These are phyloP conservation scores for Curvularia sp. DNA, from an alignment of 2,329 filamentous ascomycete species.

Conservation along the genomic window DNA sequence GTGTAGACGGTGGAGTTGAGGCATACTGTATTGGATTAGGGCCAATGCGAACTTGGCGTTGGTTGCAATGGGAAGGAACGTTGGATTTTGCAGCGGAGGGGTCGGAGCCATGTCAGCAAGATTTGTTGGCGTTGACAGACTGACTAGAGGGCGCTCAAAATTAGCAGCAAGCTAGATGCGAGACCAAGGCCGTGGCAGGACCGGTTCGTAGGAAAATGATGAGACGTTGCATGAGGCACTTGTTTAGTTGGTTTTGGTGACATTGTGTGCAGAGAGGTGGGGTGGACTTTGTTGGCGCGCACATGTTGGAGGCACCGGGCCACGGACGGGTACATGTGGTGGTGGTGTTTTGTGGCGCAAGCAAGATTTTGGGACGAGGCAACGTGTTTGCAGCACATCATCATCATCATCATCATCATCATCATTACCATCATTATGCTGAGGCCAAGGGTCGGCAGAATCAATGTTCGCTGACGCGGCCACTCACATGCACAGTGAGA, in stretches of 20 bases:
- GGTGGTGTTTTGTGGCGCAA: constrained; percentile 1
- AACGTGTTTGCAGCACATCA: background rate
- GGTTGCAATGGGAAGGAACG: background rate
- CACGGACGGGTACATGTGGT: background rate
- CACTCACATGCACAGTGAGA: constrained; percentile 4
- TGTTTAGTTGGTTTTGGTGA: background rate
- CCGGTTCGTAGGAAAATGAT: constrained; percentile 1
- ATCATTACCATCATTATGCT: too few species aligned
- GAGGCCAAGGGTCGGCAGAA: background rate
- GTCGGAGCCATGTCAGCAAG: background rate
- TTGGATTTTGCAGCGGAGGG: background rate
- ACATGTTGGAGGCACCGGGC: background rate
- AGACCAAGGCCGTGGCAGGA: background rate
- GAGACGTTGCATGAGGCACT: background rate
- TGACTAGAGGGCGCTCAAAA: background rate
- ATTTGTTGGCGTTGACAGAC: background rate
- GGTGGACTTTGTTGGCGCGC: background rate
- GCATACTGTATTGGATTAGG: background rate
- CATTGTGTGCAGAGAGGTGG: background rate
- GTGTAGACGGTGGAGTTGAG: background rate
- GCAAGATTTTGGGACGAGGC: background rate
- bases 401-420: too few species aligned
- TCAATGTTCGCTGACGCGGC: constrained; percentile 13
- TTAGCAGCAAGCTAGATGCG: constrained; percentile 6
- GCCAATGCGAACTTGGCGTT: background rate